Conservation (phyloP, 352 stramenopile genomes). For the Globisporangium acanthophoron region DNA sequence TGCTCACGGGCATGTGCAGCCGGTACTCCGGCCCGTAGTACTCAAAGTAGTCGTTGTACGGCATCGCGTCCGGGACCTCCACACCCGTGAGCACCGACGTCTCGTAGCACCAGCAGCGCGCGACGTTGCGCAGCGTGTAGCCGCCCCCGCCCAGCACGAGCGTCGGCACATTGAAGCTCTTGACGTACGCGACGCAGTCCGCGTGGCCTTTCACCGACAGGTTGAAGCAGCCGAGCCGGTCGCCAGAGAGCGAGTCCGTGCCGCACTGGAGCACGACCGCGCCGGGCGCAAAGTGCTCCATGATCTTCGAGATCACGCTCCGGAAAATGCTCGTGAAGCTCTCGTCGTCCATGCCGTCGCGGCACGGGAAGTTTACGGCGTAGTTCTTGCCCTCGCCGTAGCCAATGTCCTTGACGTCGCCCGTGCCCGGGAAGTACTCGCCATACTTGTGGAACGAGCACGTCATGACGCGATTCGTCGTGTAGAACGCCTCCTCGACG, state of each 20-base stretch:
- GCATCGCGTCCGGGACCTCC: constrained; percentile 93
- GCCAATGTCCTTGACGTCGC: constrained; percentile 81
- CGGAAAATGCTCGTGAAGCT: constrained; percentile 89
- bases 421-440: constrained; percentile 98
- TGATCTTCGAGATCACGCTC: constrained; percentile 95
- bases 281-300: constrained; percentile 94
- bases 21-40: constrained; percentile 99
- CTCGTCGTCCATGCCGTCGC: constrained; percentile 98
- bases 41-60: constrained; percentile 99
- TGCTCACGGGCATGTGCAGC: constrained; percentile 94
- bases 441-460: constrained; percentile 99
- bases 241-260: constrained; percentile 97
- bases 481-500: constrained; percentile 99
- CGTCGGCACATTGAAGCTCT: constrained; percentile 95
- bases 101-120: constrained; percentile 93
- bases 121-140: constrained; percentile 98
- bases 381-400: constrained; percentile 95
- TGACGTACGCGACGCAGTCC: constrained; percentile 96
- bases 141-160: constrained; percentile 96
- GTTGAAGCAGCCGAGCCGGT: constrained; percentile 98
- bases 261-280: constrained; percentile 98
- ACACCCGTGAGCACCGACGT: constrained; percentile 93
- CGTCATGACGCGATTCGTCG: constrained; percentile 98
- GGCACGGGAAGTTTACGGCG: constrained; percentile 97
- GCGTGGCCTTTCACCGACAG: constrained; percentile 96